These are phyloP conservation scores for Hyaloperonospora arabidopsidis DNA, from an alignment of 352 stramenopile species.

Conservation along the genomic window DNA sequence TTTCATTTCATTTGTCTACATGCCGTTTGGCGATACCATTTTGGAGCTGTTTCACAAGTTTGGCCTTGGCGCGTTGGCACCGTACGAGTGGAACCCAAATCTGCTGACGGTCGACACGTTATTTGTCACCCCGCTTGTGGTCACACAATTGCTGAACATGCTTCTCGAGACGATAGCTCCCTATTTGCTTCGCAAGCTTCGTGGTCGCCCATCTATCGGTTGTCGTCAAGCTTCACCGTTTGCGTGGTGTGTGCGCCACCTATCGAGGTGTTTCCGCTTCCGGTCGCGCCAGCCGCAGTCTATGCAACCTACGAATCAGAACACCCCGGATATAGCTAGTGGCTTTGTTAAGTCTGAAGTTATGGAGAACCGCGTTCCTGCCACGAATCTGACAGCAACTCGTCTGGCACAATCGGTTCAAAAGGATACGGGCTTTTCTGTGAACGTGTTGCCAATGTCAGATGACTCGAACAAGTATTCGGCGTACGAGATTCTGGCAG, in stretches of 20 bases:
- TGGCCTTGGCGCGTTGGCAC: conserved; percentile 45
- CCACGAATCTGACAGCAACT: conserved; percentile 49
- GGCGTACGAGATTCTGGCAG: conserved; percentile 78
- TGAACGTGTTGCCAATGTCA: conserved; percentile 58
- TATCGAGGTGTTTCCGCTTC: conserved; percentile 36
- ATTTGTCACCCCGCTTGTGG: conserved; percentile 83
- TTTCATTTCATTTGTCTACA: conserved; percentile 86
- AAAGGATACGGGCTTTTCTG: conserved; percentile 56
- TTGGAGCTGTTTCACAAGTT: conserved; percentile 44
- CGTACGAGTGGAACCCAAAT: conserved; percentile 65
- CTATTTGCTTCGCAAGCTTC: conserved; percentile 73
- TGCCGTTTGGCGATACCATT: conserved; percentile 75
- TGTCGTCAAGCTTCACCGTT: conserved; percentile 59
- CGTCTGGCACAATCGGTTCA: conserved; percentile 59
- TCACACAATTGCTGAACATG: conserved; percentile 86
- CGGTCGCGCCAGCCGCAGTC: conserved; percentile 21
- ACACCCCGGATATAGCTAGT: conserved; percentile 11
- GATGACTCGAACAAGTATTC: conserved; percentile 84
- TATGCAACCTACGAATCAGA: conserved; percentile 8
- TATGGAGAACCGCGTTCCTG: conserved; percentile 18
- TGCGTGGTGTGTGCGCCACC: conserved; percentile 39
- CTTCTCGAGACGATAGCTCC: conserved; percentile 81
- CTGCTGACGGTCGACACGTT: conserved; percentile 78
- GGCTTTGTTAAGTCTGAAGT: conserved; percentile 5
- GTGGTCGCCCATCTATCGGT: conserved; percentile 48